Evolutionary conservation across 495 filamentous ascomycete genomes (phyloP), one percentile per base, ranked within the genome.

Genomic region (Penicillium steckii): DNA sequence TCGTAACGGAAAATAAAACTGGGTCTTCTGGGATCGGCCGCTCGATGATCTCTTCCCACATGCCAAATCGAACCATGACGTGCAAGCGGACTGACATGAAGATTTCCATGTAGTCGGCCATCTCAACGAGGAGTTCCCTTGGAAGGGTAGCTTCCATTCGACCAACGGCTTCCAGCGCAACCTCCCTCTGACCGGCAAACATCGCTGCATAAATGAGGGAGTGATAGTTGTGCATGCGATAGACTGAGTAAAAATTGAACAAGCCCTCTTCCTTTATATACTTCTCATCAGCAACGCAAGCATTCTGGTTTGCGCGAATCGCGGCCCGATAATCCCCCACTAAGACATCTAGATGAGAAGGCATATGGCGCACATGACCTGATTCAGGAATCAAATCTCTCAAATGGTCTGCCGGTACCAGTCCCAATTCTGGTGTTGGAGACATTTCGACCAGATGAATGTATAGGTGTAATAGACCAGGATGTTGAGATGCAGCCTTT

Each of bases 371-470:
- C 27, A 85, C 63, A 55, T 88, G 85, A 1, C 84, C 85, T 0
- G 80, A 70, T 48, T 87, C 83, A 0, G 85, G 85, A 15, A 84
- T 72, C 0, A 87, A 73, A 9, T 71, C 71, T 3, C 83, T 78
- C n/a, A 88, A 73, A 22, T 71, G 65, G 52, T 86, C 80, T 0
- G 82, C 82, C 0, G 72, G 71, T 5, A 65, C 61, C 2, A 86
- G 59, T 0, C 78, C 84, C 1, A 61, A 44, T 48, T 86, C 84
- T 0, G 85, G 84, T 3, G 70, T 75, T 0, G 62, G 55, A 0
- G 84, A 87, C 84, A 87, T 87, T 58, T 89, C 85, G 66, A 86
- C 83, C 3, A 85, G 72, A 58, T 89, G 85, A 32, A 87, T 87
- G 55, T 87, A 87, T 1, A 83, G 65, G 55, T 88, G 85, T 7